Conservation (phyloP, 768 basidiomycete species). For the Tylopilus felleus region DNA sequence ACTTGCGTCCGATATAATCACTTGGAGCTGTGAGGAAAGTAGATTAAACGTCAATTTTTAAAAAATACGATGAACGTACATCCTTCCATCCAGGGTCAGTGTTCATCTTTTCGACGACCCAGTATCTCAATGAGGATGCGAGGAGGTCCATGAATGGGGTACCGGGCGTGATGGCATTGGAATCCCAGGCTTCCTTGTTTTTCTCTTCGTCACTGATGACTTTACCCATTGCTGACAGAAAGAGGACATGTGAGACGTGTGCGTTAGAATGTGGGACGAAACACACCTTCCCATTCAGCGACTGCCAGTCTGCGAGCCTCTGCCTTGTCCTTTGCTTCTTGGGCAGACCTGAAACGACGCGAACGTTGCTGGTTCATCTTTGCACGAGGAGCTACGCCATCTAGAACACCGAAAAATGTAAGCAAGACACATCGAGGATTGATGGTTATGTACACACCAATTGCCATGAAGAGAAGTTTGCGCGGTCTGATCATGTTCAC, state of each 20-base stretch:
- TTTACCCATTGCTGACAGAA: constrained; percentile 86
- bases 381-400: constrained; percentile 95
- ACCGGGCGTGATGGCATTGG: constrained; percentile 97
- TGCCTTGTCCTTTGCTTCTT: constrained; percentile 94
- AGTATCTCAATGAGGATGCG: constrained; percentile 85
- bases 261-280: neutral
- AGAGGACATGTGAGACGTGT: neutral
- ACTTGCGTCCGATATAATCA: constrained; percentile 94
- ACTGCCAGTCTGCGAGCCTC: constrained; percentile 81
- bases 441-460: constrained; percentile 56
- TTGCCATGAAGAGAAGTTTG: constrained; percentile 96
- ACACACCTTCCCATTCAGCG: constrained; percentile 77
- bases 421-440: neutral
- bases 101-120: constrained; percentile 95
- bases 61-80: constrained; percentile 38
- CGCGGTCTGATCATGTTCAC: constrained; percentile 96
- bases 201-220: constrained; percentile 75
- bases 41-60: neutral
- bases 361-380: constrained; percentile 99
- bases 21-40: constrained; percentile 62
- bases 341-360: constrained; percentile 89
- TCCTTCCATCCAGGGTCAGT: constrained; percentile 95
- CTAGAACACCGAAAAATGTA: constrained; percentile 38
- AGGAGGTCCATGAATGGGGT: constrained; percentile 98
- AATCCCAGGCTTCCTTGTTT: constrained; percentile 89